Evolutionary conservation across 768 basidiomycete species (phyloP), one percentile per base, ranked within the genome.

Genomic region (Leccinum disarticulatum): DNA sequence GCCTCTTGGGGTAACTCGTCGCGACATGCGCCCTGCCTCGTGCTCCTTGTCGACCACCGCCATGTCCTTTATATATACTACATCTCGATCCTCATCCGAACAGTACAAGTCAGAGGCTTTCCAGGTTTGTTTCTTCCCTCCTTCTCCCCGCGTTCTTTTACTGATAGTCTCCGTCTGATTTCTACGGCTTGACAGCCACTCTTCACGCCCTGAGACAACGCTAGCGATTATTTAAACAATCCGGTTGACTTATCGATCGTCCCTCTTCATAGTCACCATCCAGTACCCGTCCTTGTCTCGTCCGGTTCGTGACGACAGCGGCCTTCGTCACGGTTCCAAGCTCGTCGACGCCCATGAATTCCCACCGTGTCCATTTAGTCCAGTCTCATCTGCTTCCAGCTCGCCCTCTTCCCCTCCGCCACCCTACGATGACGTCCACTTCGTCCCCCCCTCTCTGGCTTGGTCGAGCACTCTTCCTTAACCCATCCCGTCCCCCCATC

Each of bases 11-110:
- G 72, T 69, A 72, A 75, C 56, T 64, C 66, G 63, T 72, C 77
- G 73, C 71, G 79, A 74, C 82, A 85, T 81, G 81, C 81, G 77
- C 75, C 79, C 61, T 68, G 87, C 88, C 88, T 90, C 88, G 88
- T 90, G 88, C 76, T 74, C 73, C 56, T 64, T 64, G 63, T 72
- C 73, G 75, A 70, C 74, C 72, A 65, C 58, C 65, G 62, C 62
- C 52, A 68, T 71, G 70, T 10, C 59, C 33, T 55, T 60, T 62
- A 57, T 55, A 46, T 46, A 66, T 55, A 62, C 51, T 53, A 52
- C 59, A 54, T 52, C 54, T 60, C 17, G 62, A 59, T 65, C 38
- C 60, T 59, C 69, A 59, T 46, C 43, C 19, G 19, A 46, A 35
- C 36, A 36, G 43, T 43, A 10, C 9, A 9, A 43, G 41, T n/a